Evolutionary conservation across 768 basidiomycete genomes (phyloP).

Genomic region (Lactarius quietus): DNA sequence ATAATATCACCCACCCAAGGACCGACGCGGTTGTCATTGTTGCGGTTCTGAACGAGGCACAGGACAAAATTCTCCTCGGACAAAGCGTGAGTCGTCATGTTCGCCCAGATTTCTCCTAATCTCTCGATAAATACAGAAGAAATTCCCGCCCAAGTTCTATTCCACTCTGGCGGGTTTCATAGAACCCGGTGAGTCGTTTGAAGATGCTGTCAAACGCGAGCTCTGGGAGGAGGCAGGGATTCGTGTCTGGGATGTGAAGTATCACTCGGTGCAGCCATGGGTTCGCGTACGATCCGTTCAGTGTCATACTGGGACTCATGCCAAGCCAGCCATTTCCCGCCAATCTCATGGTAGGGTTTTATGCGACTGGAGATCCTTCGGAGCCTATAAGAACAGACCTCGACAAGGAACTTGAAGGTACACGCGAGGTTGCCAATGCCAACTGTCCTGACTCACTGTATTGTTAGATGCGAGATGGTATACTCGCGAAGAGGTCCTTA

Average conservation of each 20-base stretch:
- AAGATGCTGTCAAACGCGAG: conserved; percentile 89
- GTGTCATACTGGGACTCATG: background rate
- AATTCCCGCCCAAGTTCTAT: conserved; percentile 69
- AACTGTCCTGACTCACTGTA: background rate
- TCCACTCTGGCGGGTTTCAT: conserved; percentile 92
- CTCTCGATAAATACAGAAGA: conserved; percentile 42
- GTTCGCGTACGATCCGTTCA: conserved; percentile 39
- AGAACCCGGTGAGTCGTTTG: conserved; percentile 91
- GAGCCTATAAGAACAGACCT: conserved; percentile 79
- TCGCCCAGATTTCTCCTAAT: conserved; percentile 6
- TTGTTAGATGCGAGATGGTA: conserved; percentile 84
- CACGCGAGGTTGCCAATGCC: background rate
- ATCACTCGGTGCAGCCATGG: conserved; percentile 88
- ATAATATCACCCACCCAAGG: conserved; percentile 81
- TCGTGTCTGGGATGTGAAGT: conserved; percentile 75
- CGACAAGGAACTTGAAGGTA: conserved; percentile 94
- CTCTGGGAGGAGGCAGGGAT: conserved; percentile 97
- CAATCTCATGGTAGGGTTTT: conserved; percentile 89
- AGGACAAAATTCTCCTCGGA: conserved; percentile 84
- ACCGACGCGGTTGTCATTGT: conserved; percentile 92
- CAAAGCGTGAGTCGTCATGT: conserved; percentile 56
- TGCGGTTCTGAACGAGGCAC: conserved; percentile 74
- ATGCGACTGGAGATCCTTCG: conserved; percentile 68
- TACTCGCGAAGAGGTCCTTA: conserved; percentile 65
- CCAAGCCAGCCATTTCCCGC: conserved; percentile 76